Evolutionary conservation across 345 rosid genomes (phyloP), one percentile per base, ranked within the genome.

Genomic region (Salix caprea): DNA sequence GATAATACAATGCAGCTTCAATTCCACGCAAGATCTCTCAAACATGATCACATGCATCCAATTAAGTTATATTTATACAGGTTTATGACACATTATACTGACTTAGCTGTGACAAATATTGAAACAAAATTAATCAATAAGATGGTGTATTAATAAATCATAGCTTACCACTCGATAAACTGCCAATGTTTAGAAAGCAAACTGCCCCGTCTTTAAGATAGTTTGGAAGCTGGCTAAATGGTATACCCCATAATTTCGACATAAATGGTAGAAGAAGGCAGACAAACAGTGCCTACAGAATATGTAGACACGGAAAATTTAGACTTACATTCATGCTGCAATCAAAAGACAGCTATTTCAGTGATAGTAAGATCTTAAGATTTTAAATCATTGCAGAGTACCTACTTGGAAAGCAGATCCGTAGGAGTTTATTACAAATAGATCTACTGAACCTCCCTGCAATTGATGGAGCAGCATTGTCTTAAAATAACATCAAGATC

Each of bases 161-260:
- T 75, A 37, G 65, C 94, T 86, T 78, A 94, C 98, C 97, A 65
- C 85, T 84, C 42, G 92, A 85, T 81, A 80, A 74, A 70, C 85
- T 65, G 76, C 97, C 91, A 21, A 88, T 72, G 85, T 94, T 94
- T 76, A 94, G 82, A 86, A 94, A 92, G 86, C 98, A 94, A 81
- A 91, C 97, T 39, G 91, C 92, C 26, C 95, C 98, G 67, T 89
- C 98, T 90, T 81, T 90, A 54, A 94, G 89, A 83, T 94, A 94
- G 86, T 67, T 88, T 5, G 96, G 95, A 79, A 94, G 92, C 82
- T 91, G 97, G 73, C 84, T 77, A 78, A 94, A 94, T 18, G 98
- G 98, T 74, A 94, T 79, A 21, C 97, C 98, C 98, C 98, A 94
- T 76, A 94, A 84, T 84, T 92, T 94, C 32, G 98, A 94, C 84